Conservation (phyloP, 2,329 filamentous ascomycete genomes). For the Geoglossum cookeanum region DNA sequence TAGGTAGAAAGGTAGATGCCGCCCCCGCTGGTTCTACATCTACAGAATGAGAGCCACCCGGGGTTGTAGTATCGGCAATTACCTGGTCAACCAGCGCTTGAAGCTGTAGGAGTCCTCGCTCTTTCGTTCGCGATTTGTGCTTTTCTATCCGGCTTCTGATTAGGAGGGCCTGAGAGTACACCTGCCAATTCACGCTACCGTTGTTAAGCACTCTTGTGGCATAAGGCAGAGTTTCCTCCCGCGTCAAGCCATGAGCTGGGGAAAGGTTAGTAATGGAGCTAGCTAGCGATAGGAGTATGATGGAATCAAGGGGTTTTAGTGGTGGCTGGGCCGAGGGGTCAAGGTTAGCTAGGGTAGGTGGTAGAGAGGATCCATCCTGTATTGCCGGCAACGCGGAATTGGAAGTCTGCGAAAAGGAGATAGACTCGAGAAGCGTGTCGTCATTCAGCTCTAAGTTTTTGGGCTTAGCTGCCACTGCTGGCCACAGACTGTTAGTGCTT, state of each 20-base stretch:
- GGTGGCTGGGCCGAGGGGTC: constrained; percentile 67
- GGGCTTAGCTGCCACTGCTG: constrained; percentile 22
- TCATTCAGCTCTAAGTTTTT: constrained; percentile 67
- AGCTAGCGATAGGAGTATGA: constrained; percentile 59
- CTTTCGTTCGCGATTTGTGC: constrained; percentile 68
- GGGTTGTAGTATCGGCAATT: constrained; percentile 55
- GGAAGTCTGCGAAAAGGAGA: constrained; percentile 49
- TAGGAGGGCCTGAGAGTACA: constrained; percentile 84
- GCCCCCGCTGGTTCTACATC: constrained; percentile 24
- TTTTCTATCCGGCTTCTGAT: constrained; percentile 81
- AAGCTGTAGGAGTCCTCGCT: constrained; percentile 76
- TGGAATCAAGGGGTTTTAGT: constrained; percentile 67
- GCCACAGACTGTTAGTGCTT: not conserved
- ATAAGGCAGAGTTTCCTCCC: constrained; percentile 87
- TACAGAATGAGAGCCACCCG: constrained; percentile 27
- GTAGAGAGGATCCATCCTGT: constrained; percentile 29
- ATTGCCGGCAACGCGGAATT: constrained; percentile 12
- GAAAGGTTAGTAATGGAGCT: constrained; percentile 84
- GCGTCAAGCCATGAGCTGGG: constrained; percentile 64
- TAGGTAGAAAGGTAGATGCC: constrained; percentile 64
- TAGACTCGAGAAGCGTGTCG: constrained; percentile 77
- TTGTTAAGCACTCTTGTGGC: constrained; percentile 74
- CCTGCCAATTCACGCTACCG: constrained; percentile 90
- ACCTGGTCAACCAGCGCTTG: constrained; percentile 93
- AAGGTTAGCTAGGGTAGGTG: constrained; percentile 41